Evolutionary conservation across 78 protist species (phyloP), one percentile per base, ranked within the genome.

Genomic region (Goniomonas avonlea): DNA sequence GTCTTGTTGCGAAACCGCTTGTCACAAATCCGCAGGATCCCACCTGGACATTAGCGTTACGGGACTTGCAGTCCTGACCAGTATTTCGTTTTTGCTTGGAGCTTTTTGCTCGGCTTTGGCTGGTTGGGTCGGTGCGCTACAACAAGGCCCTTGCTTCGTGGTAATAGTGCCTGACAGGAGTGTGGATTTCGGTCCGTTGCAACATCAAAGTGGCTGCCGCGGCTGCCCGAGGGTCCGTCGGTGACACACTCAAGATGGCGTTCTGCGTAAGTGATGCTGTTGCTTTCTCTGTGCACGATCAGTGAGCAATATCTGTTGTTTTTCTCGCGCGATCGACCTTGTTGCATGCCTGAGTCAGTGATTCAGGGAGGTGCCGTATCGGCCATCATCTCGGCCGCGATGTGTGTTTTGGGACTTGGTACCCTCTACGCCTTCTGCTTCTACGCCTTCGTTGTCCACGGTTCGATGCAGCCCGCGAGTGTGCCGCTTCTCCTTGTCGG

Each of bases 401-500:
- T 79, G 60, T 84, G 84, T 17, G 25, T 84, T 58, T 5, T 78
- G 63, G 83, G 88, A n/a, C n/a, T n/a, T n/a, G n/a, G n/a, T n/a
- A n/a, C n/a, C 80, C 34, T 48, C 61, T 35, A 5, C 50, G 35
- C 69, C 68, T 1, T 1, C 29, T 70, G 83, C 31, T n/a, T 74
- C 50, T 40, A 15, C 41, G 56, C 18, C 25, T 11, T 0, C 8
- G 38, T 73, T 5, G 39, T 70, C 29, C 13, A 34, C 34, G 45
- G 31, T 11, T 1, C 38, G 15, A 63, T 63, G 71, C 32, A 63
- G 45, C 43, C 71, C 39, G 17, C 71, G 2, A 43, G 37, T 27
- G 43, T 63, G n/a, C 88, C 93, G 45, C 7, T 77, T 47, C 43
- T 90, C 50, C 58, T 90, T 47, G 91, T 81, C 39, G 94, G 90